Conservation (phyloP, 1,284 basidiomycete genomes). For the Leccinum solheimii region DNA sequence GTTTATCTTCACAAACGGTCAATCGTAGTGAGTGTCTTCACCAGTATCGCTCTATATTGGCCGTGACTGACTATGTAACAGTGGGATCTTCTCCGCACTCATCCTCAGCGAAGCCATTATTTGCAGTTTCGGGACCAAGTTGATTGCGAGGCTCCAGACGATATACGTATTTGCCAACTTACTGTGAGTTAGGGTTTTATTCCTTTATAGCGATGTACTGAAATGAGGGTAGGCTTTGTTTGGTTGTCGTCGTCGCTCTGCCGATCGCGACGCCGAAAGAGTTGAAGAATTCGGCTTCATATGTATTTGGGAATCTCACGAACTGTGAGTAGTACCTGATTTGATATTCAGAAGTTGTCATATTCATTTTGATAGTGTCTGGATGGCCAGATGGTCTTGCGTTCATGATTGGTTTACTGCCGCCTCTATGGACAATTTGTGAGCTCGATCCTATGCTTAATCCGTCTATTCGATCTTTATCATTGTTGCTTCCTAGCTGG, state of each 20-base stretch:
- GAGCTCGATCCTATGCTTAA: too few relatives aligned
- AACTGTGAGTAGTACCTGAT: too few relatives aligned
- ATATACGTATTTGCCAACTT: conserved; percentile 35
- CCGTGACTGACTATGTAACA: conserved; percentile 15
- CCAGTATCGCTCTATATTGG: not conserved
- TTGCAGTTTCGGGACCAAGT: conserved; percentile 44
- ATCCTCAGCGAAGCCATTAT: conserved; percentile 37
- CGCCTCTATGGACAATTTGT: too few relatives aligned
- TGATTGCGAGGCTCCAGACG: conserved; percentile 35
- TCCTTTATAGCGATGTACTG: not conserved
- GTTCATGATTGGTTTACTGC: too few relatives aligned
- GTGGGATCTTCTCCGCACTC: conserved; percentile 35
- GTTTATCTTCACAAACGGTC: conserved; percentile 32
- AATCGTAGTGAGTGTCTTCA: conserved; percentile 32
- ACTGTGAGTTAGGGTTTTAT: conserved; percentile 26
- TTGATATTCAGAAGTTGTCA: too few relatives aligned
- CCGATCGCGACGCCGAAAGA: too few relatives aligned
- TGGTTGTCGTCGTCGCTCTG: conserved; percentile 10
- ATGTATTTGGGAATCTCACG: too few relatives aligned
- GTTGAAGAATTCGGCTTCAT: too few relatives aligned
- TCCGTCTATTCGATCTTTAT: too few relatives aligned
- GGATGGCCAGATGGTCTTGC: too few relatives aligned
- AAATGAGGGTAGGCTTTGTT: conserved; percentile 35
- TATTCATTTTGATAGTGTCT: too few relatives aligned
- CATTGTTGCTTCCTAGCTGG: conserved; percentile 27